Base-by-base conservation (phyloP, 73 alveolate species). In the Tetrahymena malaccensis region DNA sequence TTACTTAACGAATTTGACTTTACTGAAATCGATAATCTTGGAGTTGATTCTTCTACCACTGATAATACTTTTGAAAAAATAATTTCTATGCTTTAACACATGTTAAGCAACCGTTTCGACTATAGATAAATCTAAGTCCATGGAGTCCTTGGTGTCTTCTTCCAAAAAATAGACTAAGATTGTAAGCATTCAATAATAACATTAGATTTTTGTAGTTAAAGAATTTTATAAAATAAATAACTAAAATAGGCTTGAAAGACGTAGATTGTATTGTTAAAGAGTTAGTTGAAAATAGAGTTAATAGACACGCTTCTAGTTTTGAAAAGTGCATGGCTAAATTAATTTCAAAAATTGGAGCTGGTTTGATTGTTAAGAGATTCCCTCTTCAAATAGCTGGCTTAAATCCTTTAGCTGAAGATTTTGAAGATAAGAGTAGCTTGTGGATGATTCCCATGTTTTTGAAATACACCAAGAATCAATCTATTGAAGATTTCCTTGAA, bases 361-460 rank as follows among this genome's bases (percentile, higher is more conserved):
- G 89, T 10, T 70, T 70, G 37, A 70, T 70, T n/a, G 37, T 70
- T 70, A 70, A 70, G 25, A 70, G 89, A 70, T 70, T 70, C 43
- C 89, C 89, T 31, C 37, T 70, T 27, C 31, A 70, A 70, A 70
- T 70, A 1, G 89, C 89, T 3, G 89, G 89, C 17, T 70, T 70
- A n/a, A 55, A 95, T 50, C 97, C 97, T 43, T 50, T 95, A 13
- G 97, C 94, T 34, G 58, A 89, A 50, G 95, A 95, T 89, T 95
- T 95, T 55, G 97, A 95, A 85, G 97, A 95, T n/a, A 43, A 85
- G 84, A 70, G 95, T 13, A 95, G 84, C 56, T 43, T 85, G 25
- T 95, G 97, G 97, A 95, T 95, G 43, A 34, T 95, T 6, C 94
- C 93, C 31, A 95, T 95, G 44, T 89, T 95, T 27, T 84, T 93